A percentile compares a stretch with the other conserved stretches of the same genome.
Conservation (phyloP, 768 basidiomycete species). For the Amanita fuliginea region DNA sequence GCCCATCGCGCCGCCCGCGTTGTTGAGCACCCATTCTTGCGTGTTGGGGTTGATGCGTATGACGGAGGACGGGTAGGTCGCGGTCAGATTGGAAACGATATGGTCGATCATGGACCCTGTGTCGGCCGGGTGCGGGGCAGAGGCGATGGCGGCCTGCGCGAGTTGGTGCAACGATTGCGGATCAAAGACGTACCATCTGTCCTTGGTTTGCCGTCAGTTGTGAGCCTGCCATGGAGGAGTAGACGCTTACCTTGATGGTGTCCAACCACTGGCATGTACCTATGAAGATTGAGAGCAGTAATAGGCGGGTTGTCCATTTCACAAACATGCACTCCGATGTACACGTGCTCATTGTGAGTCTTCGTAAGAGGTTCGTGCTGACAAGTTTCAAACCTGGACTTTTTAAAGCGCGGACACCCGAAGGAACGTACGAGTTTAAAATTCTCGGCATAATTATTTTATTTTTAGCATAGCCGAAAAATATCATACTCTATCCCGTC, state of each 20-base stretch:
- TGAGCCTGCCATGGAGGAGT: background rate
- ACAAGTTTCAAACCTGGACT: background rate
- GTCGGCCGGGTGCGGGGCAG: slow-evolving; percentile 40
- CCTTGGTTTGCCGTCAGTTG: slow-evolving; percentile 25
- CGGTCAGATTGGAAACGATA: slow-evolving; percentile 72
- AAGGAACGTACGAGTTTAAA: slow-evolving; percentile 1
- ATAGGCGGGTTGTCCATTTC: slow-evolving; percentile 28
- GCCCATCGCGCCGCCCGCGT: slow-evolving; percentile 97
- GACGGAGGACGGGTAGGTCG: slow-evolving; percentile 50
- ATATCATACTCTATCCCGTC: background rate
- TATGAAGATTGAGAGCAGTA: slow-evolving; percentile 21
- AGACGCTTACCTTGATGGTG: slow-evolving; percentile 42
- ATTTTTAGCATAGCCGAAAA: background rate
- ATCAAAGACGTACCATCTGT: slow-evolving; percentile 83
- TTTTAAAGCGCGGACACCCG: background rate
- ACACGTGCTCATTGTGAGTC: slow-evolving; percentile 2
- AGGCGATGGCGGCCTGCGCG: slow-evolving; percentile 60
- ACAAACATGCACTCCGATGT: slow-evolving; percentile 5
- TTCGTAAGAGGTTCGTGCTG: background rate
- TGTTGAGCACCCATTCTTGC: slow-evolving; percentile 91
- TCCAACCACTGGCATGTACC: slow-evolving; percentile 43
- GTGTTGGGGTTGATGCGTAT: slow-evolving; percentile 46
- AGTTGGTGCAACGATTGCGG: slow-evolving; percentile 63
- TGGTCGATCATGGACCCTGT: slow-evolving; percentile 67
- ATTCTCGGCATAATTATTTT: background rate